phyloP scores from a whole-genome alignment of 2,329 filamentous ascomycete species.

The Arthrinium puccinioides region DNA sequence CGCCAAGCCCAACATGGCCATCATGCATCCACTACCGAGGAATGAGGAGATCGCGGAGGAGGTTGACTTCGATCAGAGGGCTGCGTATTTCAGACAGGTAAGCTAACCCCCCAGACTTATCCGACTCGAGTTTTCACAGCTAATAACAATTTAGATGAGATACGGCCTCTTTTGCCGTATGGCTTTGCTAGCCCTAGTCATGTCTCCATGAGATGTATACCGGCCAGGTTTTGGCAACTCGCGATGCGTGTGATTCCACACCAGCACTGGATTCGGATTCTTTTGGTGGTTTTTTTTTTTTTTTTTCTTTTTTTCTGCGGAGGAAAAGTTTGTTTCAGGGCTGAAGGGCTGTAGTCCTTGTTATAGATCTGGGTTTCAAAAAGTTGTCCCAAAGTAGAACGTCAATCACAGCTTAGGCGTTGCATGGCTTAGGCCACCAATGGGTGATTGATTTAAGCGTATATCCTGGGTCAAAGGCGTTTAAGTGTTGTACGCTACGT shows the following conservation, averaged over 20 bases:
- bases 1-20: slow-evolving; percentile 87
- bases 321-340: slow-evolving; percentile 1
- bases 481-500: slow-evolving; percentile 11
- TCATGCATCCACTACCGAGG: slow-evolving; percentile 90
- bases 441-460: slow-evolving; percentile 24
- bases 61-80: slow-evolving; percentile 94
- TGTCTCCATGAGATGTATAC: slow-evolving; percentile 49
- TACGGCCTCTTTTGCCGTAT: slow-evolving; percentile 98
- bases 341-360: too few relatives aligned
- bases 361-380: slow-evolving; percentile 12
- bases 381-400: slow-evolving; percentile 17
- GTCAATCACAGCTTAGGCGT: slow-evolving; percentile 20
- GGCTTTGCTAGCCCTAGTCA: slow-evolving; percentile 89
- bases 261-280: too few relatives aligned
- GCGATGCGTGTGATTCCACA: too few relatives aligned
- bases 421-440: slow-evolving; percentile 20
- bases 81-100: slow-evolving; percentile 98
- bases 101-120: slow-evolving; percentile 30
- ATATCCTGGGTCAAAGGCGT: slow-evolving; percentile 8
- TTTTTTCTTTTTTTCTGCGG: too few relatives aligned
- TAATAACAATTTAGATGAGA: slow-evolving; percentile 63
- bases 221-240: too few relatives aligned
- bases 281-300: too few relatives aligned
- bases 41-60: slow-evolving; percentile 93
- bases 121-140: neutral